Percentiles rank a stretch among this genome's conserved stretches.
These are phyloP conservation scores for Stagonosporopsis vannaccii DNA, from an alignment of 2,329 filamentous ascomycete species.

Conservation along the genomic window DNA sequence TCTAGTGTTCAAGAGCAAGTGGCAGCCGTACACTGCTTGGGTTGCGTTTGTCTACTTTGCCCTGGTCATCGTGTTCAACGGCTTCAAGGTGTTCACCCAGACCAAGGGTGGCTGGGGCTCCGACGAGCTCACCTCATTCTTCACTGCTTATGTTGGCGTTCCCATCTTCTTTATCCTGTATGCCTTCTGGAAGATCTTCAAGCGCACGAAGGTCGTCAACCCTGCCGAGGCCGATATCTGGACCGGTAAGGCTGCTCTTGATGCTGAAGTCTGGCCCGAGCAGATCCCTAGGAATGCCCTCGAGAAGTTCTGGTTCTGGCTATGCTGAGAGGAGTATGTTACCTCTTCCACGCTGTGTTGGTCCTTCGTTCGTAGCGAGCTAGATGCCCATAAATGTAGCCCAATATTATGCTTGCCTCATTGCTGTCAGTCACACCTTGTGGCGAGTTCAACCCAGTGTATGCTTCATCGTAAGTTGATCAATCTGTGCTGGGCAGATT, in stretches of 20 bases:
- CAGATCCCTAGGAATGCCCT: constrained; percentile 52
- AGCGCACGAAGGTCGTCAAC: constrained; percentile 63
- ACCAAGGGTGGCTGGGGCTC: constrained; percentile 46
- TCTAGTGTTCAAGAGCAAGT: constrained; percentile 59
- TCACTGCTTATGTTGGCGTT: constrained; percentile 60
- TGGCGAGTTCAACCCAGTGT: background rate
- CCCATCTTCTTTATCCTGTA: constrained; percentile 57
- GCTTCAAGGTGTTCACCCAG: constrained; percentile 64
- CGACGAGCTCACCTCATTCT: constrained; percentile 53
- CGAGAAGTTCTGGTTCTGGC: constrained; percentile 59
- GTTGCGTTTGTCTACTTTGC: constrained; percentile 65
- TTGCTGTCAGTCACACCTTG: background rate
- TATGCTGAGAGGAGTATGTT: constrained; percentile 45
- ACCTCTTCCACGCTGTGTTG: background rate
- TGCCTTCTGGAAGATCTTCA: constrained; percentile 70
- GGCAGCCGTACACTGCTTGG: constrained; percentile 64
- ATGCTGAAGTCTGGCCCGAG: constrained; percentile 56
- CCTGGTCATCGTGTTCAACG: constrained; percentile 66
- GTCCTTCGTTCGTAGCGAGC: constrained; percentile 3
- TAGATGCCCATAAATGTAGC: constrained; percentile 11
- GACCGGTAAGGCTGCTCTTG: constrained; percentile 56
- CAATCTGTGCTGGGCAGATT: background rate
- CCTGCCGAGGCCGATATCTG: constrained; percentile 54
- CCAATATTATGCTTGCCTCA: background rate
- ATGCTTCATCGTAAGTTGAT: background rate